Evolutionary conservation across 352 stramenopile species (phyloP).

Genomic region (Phytophthora litchii): DNA sequence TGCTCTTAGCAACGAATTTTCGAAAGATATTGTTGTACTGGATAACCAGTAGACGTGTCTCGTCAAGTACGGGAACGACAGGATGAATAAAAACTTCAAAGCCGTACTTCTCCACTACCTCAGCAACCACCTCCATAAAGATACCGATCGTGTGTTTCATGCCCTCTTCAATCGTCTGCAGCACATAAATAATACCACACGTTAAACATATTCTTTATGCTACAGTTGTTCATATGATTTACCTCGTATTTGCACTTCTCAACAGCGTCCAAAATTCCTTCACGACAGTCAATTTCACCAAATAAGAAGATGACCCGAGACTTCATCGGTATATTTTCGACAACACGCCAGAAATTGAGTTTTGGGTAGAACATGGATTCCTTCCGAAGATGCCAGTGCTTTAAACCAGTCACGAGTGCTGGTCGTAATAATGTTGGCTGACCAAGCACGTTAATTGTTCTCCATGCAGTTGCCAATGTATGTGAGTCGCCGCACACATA

Average conservation of each 20-base stretch:
- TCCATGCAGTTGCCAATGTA: constrained; percentile 89
- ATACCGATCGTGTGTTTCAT: constrained; percentile 80
- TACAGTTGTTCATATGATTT: neutral
- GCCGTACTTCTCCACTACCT: constrained; percentile 56
- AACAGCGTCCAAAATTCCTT: constrained; percentile 90
- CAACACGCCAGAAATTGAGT: constrained; percentile 85
- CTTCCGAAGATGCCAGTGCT: constrained; percentile 92
- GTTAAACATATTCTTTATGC: neutral
- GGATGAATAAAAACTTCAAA: constrained; percentile 88
- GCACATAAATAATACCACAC: neutral
- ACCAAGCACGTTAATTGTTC: constrained; percentile 43
- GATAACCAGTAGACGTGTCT: constrained; percentile 83
- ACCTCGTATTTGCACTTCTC: constrained; percentile 90
- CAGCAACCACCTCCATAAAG: constrained; percentile 73
- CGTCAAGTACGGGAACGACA: constrained; percentile 89
- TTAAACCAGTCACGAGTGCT: constrained; percentile 92
- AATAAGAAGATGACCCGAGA: constrained; percentile 91
- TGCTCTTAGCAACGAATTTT: constrained; percentile 40
- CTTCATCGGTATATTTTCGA: constrained; percentile 54
- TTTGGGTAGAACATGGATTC: constrained; percentile 93
- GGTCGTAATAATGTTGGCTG: constrained; percentile 46
- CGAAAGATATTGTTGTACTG: constrained; percentile 85
- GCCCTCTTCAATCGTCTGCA: constrained; percentile 72
- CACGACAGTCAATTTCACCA: constrained; percentile 96
- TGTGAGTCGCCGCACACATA: constrained; percentile 95